Evolutionary conservation across 2,329 filamentous ascomycete species (phyloP), one percentile per base, ranked within the genome.

Genomic region (Penicillium sp.): DNA sequence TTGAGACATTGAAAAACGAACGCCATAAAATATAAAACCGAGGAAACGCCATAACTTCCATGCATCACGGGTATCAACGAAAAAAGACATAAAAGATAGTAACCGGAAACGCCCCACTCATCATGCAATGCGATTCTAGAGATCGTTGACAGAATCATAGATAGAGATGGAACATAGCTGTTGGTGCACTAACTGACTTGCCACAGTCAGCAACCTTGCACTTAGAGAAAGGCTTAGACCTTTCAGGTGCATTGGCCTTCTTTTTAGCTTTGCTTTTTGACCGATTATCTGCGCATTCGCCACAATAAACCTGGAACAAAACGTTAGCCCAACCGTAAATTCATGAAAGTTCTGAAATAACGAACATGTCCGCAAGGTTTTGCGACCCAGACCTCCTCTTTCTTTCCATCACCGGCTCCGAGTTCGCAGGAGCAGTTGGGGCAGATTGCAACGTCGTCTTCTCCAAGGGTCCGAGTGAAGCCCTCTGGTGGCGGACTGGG

Each of bases 311-410:
- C 79, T 81, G 48, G 27, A 45, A 33, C 14, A 16, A 46, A 13
- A 44, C 19, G 39, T 66, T 33, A 64, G 56, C 39, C 16, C 44
- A 39, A 31, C 54, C 22, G 44, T n/a, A 8, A 21, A 44, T 10
- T 1, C 5, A 4, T 11, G 31, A 24, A 16, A 42, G 9, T 2
- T 29, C 24, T 13, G 26, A 24, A 57, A 26, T 42, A 44, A 80
- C 84, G 74, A 83, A 98, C 95, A 78, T 99, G 95, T 62, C 95
- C 95, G 72, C 95, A 99, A 51, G 83, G 83, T 75, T 93, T 96
- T 35, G 95, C 82, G 1, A 95, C 89, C 92, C 93, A 98, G 60
- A 98, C 93, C 67, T 96, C 90, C 69, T 90, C 87, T 74, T 96
- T 92, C 33, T 79, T 71, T 27, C 82, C 80, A 54, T 82, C 86